These are phyloP conservation scores for Pichia terricola DNA, from an alignment of 1,139 yeast genomes.

Conservation along the genomic window DNA sequence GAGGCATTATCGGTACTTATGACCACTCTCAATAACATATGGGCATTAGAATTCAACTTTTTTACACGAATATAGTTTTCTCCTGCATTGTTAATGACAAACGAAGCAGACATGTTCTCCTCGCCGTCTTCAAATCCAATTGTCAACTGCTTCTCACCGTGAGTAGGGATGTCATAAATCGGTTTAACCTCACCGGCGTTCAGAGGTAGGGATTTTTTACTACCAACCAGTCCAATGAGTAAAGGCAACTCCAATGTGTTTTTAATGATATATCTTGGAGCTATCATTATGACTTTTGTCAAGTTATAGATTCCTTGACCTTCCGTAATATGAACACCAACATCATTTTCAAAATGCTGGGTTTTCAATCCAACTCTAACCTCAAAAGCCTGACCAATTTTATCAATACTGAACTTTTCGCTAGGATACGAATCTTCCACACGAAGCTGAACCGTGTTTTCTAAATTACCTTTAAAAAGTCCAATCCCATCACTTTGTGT, in stretches of 20 bases:
- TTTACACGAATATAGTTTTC: conserved; percentile 64
- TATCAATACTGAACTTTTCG: conserved; percentile 72
- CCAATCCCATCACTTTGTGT: conserved; percentile 33
- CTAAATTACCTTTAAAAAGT: conserved; percentile 23
- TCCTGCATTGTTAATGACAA: conserved; percentile 76
- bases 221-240: conserved; percentile 61
- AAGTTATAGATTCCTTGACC: conserved; percentile 82
- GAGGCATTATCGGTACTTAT: conserved; percentile 73
- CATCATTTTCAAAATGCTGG: conserved; percentile 56
- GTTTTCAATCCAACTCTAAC: conserved; percentile 49
- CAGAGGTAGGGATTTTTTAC: conserved; percentile 37
- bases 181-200: conserved; percentile 48
- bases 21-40: conserved; percentile 57
- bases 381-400: conserved; percentile 76
- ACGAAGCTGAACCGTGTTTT: conserved; percentile 61
- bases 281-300: conserved; percentile 67
- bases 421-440: conserved; percentile 74
- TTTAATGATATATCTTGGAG: conserved; percentile 74
- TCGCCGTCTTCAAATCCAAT: conserved; percentile 51
- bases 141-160: conserved; percentile 43
- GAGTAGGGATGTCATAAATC: conserved; percentile 49
- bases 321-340: conserved; percentile 69
- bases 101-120: conserved; percentile 81
- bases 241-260: conserved; percentile 52
- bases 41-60: conserved; percentile 45